Percentiles rank a stretch among this genome's conserved stretches.
Conservation (phyloP, 257 asterid genomes). For the Penstemon davidsonii region DNA sequence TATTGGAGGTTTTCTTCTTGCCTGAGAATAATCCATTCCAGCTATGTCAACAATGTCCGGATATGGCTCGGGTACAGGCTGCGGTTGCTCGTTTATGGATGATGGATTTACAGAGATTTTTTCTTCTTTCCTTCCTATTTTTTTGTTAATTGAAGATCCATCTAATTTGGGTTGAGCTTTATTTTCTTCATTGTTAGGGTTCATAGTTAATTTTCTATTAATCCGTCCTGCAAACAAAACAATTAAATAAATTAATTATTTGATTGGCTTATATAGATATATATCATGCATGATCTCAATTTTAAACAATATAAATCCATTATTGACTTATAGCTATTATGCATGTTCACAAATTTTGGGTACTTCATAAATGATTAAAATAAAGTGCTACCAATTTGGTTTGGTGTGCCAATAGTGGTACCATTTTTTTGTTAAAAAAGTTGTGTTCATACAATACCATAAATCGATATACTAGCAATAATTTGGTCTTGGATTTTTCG, state of each 20-base stretch:
- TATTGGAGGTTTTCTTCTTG: constrained; percentile 65
- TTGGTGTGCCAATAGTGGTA: no score
- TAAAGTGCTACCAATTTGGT: no score
- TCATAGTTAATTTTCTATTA: constrained; percentile 53
- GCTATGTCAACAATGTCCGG: constrained; percentile 57
- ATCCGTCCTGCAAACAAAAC: constrained; percentile 60
- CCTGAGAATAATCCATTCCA: constrained; percentile 75
- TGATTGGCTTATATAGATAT: no score
- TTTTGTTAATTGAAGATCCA: constrained; percentile 29
- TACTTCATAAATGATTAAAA: no score
- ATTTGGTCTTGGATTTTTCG: no score
- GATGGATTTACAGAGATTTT: constrained; percentile 20
- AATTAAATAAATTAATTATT: background rate
- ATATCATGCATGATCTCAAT: no score
- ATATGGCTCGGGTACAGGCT: constrained; percentile 12
- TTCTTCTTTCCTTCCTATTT: background rate
- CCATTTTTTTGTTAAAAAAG: no score
- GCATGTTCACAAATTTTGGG: no score
- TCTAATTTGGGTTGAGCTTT: constrained; percentile 20
- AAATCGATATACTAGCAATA: no score
- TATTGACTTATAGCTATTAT: no score
- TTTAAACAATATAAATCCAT: no score
- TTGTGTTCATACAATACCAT: no score
- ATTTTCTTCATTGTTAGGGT: constrained; percentile 40
- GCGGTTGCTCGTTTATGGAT: background rate